phyloP scores from a whole-genome alignment of 768 basidiomycete species.

The Amanita thiersii region DNA sequence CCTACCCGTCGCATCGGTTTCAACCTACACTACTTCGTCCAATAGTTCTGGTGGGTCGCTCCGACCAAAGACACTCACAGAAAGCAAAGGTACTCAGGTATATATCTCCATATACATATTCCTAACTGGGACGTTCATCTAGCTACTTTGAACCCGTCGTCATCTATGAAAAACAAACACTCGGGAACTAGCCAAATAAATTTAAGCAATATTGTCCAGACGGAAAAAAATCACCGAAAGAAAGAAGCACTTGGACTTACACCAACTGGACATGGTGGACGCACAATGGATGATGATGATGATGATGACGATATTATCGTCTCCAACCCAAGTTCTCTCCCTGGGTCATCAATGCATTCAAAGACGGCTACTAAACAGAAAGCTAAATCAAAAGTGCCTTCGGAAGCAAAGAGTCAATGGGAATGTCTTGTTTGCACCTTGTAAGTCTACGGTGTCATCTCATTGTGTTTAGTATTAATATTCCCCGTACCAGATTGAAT shows the following conservation, averaged over 20 bases:
- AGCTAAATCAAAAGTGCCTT: neutral
- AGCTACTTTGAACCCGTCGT: constrained; percentile 1
- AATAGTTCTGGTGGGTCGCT: too few species aligned
- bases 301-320: constrained; percentile 8
- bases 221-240: constrained; percentile 35
- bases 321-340: constrained; percentile 1
- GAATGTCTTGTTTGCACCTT: constrained; percentile 54
- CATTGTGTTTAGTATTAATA: constrained; percentile 8
- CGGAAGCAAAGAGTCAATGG: constrained; percentile 29
- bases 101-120: neutral
- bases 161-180: constrained; percentile 1
- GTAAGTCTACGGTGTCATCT: constrained; percentile 28
- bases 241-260: constrained; percentile 37
- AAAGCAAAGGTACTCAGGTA: constrained; percentile 11
- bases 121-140: neutral
- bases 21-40: constrained; percentile 21
- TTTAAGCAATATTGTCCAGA: constrained; percentile 29
- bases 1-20: constrained; percentile 25
- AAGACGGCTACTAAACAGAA: neutral
- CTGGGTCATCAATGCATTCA: neutral
- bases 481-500: constrained; percentile 34
- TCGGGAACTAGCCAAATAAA: constrained; percentile 12
- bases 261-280: constrained; percentile 18
- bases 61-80: constrained; percentile 3
- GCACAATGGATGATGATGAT: constrained; percentile 16